Evolutionary conservation across 2,329 filamentous ascomycete genomes (phyloP).

Genomic region (Apiospora aurea): DNA sequence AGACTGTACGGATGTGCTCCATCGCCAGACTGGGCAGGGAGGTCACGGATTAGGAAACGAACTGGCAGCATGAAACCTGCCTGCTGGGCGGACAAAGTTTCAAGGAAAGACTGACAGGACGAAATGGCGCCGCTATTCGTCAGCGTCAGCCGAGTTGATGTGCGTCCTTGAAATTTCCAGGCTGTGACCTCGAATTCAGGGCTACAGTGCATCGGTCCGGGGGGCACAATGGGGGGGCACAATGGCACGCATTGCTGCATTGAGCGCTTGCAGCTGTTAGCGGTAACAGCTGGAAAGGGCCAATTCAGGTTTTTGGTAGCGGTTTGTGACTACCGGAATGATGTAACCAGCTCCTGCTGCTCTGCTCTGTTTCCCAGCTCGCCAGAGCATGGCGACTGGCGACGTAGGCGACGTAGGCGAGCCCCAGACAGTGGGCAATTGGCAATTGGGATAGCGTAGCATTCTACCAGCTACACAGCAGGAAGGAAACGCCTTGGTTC

Average conservation of each 20-base stretch:
- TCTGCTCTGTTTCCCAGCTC: not conserved
- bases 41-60: constrained; percentile 20
- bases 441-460: constrained; percentile 3
- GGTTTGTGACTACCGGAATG: not conserved
- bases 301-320: constrained; percentile 6
- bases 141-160: constrained; percentile 14
- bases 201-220: not conserved
- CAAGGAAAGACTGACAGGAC: constrained; percentile 14
- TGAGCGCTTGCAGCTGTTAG: constrained; percentile 3
- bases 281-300: constrained; percentile 13
- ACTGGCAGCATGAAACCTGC: constrained; percentile 12
- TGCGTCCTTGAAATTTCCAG: not conserved
- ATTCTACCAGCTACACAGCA: not conserved
- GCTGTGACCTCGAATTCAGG: constrained; percentile 2
- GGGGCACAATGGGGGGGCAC: not conserved
- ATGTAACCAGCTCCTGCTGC: constrained; percentile 8
- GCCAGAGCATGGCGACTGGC: not conserved
- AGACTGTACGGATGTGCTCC: not conserved
- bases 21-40: constrained; percentile 1
- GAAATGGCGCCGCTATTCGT: constrained; percentile 21
- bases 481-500: constrained; percentile 17
- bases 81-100: constrained; percentile 8
- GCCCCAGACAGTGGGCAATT: constrained; percentile 22
- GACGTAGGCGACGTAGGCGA: not conserved
- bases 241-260: constrained; percentile 16